Conservation (phyloP, 2,329 filamentous ascomycete genomes). For the Trichoderma polysporum region DNA sequence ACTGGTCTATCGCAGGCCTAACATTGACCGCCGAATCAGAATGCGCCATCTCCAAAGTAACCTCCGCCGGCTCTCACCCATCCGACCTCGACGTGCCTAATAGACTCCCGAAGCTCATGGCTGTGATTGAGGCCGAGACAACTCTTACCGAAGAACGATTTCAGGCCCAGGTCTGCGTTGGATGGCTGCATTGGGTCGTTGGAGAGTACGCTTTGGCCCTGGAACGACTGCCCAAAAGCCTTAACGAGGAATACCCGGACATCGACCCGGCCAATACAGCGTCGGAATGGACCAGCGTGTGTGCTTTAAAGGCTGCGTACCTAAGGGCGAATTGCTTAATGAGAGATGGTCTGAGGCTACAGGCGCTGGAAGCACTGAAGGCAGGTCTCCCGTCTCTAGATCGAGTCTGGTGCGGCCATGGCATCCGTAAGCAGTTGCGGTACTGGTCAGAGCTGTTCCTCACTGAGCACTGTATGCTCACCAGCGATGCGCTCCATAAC, state of each 20-base stretch:
- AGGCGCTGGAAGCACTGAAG: conserved; percentile 66
- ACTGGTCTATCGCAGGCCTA: conserved; percentile 52
- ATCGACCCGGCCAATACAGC: conserved; percentile 54
- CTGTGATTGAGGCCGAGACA: conserved; percentile 59
- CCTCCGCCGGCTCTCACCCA: conserved; percentile 41
- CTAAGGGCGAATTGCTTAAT: conserved; percentile 67
- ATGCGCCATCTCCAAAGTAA: conserved; percentile 59
- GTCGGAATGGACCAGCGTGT: conserved; percentile 78
- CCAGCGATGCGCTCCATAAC: conserved; percentile 57
- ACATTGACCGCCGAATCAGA: conserved; percentile 69
- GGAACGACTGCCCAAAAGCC: conserved; percentile 61
- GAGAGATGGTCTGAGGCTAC: conserved; percentile 47
- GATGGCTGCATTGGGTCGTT: conserved; percentile 79
- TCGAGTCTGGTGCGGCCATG: conserved; percentile 49
- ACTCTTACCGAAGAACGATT: conserved; percentile 59
- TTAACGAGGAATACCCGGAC: conserved; percentile 55
- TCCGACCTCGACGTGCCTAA: conserved; percentile 47
- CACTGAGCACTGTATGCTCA: conserved; percentile 71
- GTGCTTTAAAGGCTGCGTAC: conserved; percentile 75
- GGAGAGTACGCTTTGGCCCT: conserved; percentile 66
- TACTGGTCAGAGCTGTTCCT: conserved; percentile 79
- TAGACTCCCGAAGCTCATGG: conserved; percentile 51
- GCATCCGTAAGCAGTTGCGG: conserved; percentile 63
- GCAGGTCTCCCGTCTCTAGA: conserved; percentile 64
- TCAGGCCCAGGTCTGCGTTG: conserved; percentile 79